Percentiles rank a stretch among this genome's conserved stretches.
Conservation (phyloP, 768 basidiomycete species). For the Calocera viscosa region DNA sequence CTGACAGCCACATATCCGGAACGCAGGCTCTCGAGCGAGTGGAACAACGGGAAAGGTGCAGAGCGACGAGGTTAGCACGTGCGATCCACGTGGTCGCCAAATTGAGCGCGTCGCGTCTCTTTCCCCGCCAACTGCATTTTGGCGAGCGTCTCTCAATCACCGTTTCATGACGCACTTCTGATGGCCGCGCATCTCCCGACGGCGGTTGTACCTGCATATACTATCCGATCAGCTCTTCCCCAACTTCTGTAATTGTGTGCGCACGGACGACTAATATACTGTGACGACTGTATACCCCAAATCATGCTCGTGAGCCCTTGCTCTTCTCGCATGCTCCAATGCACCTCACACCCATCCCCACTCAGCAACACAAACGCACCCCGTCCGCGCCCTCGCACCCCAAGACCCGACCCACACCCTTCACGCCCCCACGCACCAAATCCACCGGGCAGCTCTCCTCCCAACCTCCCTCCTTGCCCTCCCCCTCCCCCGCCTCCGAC, state of each 20-base stretch:
- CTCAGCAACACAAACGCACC: background rate
- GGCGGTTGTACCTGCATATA: no score
- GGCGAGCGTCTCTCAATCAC: no score
- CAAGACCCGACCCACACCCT: background rate
- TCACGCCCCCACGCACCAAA: background rate
- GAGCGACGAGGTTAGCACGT: background rate
- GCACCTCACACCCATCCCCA: background rate
- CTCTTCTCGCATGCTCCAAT: background rate
- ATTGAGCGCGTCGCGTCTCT: background rate
- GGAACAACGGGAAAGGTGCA: no score
- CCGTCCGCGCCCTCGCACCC: background rate
- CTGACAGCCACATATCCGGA: no score
- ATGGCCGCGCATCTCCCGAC: no score
- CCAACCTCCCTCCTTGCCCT: background rate
- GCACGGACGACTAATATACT: background rate
- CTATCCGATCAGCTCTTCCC: no score
- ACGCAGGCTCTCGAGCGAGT: no score
- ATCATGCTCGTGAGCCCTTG: background rate
- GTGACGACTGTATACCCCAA: background rate
- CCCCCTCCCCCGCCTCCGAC: conserved; percentile 34
- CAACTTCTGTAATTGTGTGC: background rate
- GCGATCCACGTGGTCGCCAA: background rate
- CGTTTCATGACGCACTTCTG: no score
- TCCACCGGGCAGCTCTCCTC: background rate
- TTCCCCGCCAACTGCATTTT: no score